Evolutionary conservation across 345 rosid genomes (phyloP), one percentile per base, ranked within the genome.

Genomic region (Zanthoxylum bungeanum): DNA sequence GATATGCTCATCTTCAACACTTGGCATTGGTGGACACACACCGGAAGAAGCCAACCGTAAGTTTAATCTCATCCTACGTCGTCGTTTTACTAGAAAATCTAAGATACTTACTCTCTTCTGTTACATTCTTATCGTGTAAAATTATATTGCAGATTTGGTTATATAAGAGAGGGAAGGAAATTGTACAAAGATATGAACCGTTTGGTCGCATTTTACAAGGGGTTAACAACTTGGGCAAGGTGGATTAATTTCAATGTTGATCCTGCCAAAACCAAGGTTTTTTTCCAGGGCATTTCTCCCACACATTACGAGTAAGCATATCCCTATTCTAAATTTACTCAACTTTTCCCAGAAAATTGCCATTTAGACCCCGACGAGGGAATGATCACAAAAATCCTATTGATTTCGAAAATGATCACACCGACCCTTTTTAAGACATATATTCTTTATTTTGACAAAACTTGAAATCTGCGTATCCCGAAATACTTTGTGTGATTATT

Each of bases 1-100:
- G 98, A 94, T 81, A 77, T 92, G 78, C 68, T 94, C 78, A 76
- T 94, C 62, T 92, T 94, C 66, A 94, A 89, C 86, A 74, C 91
- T 0, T 89, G 98, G 98, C 97, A 92, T 59, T 94, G 98, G 98
- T 94, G 98, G 98, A 86, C 90, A 3, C 97, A 90, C 80, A 82
- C 80, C 0, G 97, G 89, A 22, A 81, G 83, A 72, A 72, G 79
- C 57, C 96, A 92, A 59, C 91, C 95, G 96, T 93, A 82, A 30
- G 86, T 8, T n/a, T 0, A 2, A 3, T 4, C 25, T 49, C 14
- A n/a, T n/a, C n/a, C n/a, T n/a, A n/a, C n/a, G n/a, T n/a, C n/a
- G n/a, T n/a, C n/a, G n/a, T n/a, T 31, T 60, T 9, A 3, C 17
- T 5, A 44, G 49, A 44, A n/a, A n/a, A n/a, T n/a, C n/a, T n/a